phyloP scores from a whole-genome alignment of 108 stramenopile genomes.

The Asterionellopsis glacialis region DNA sequence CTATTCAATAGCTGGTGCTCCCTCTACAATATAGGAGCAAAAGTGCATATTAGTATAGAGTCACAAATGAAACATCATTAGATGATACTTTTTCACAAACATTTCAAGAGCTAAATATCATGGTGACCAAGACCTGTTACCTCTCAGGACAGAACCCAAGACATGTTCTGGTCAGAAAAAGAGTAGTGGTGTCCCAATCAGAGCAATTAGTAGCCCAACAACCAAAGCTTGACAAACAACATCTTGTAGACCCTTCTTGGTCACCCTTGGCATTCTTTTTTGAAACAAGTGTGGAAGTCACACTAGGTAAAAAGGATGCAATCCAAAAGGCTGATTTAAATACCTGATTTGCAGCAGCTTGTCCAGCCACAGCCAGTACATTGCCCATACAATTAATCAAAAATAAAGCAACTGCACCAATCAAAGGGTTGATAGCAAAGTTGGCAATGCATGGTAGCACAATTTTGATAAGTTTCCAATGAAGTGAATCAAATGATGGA shows the following conservation, averaged over 20 bases:
- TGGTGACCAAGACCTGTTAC: neutral
- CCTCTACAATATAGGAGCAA: constrained; percentile 20
- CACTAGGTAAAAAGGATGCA: constrained; percentile 77
- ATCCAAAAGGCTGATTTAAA: constrained; percentile 82
- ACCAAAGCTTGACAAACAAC: constrained; percentile 77
- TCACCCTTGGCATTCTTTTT: constrained; percentile 76
- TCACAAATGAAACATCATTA: too few species aligned
- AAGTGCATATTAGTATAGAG: too few species aligned
- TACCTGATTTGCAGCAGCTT: constrained; percentile 88
- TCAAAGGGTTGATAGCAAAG: constrained; percentile 81
- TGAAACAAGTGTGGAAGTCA: constrained; percentile 81
- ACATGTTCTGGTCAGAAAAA: constrained; percentile 52
- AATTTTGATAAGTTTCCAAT: constrained; percentile 68
- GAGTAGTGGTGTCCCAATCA: constrained; percentile 61
- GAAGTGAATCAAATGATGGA: constrained; percentile 69
- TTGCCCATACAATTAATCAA: constrained; percentile 92
- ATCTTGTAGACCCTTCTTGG: constrained; percentile 66
- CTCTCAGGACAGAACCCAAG: constrained; percentile 47
- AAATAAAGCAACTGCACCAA: constrained; percentile 84
- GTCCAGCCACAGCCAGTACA: constrained; percentile 85
- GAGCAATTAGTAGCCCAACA: constrained; percentile 63
- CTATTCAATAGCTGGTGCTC: constrained; percentile 81
- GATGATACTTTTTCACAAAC: too few species aligned
- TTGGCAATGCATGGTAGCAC: constrained; percentile 88
- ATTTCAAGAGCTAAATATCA: too few species aligned